Percentiles rank a stretch among this genome's conserved stretches.
phyloP scores from a whole-genome alignment of 495 filamentous ascomycete genomes.

The Chaetomium tenue region DNA sequence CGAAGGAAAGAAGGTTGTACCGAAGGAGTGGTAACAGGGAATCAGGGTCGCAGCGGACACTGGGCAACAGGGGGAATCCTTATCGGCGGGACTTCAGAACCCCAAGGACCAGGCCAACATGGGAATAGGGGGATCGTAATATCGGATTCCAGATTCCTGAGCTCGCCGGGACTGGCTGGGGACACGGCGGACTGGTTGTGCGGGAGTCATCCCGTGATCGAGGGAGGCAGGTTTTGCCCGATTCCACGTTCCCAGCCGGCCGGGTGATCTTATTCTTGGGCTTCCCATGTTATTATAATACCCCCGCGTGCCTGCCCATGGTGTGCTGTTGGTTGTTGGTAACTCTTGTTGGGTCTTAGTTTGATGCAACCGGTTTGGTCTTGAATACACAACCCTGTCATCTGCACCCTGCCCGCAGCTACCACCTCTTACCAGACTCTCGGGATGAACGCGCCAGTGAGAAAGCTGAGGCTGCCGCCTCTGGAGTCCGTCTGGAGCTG shows the following conservation, averaged over 20 bases:
- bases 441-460: not conserved
- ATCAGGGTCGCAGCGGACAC: not conserved
- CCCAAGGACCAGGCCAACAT: not conserved
- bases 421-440: not conserved
- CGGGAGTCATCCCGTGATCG: not conserved
- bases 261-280: not conserved
- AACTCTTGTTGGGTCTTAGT: not conserved
- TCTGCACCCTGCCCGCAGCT: not conserved
- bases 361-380: not conserved
- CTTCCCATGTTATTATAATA: not conserved
- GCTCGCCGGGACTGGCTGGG: not conserved
- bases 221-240: not conserved
- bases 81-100: not conserved
- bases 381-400: not conserved
- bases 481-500: not conserved
- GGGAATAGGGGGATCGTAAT: slow-evolving; percentile 1
- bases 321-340: not conserved
- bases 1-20: slow-evolving; percentile 2
- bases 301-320: not conserved
- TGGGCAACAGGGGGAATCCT: not conserved
- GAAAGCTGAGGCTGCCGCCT: not conserved
- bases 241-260: not conserved
- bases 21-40: slow-evolving; percentile 1
- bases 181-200: not conserved
- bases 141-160: slow-evolving; percentile 6